Conservation (phyloP, 208 protist species). For the Angomonas ambiguus region DNA sequence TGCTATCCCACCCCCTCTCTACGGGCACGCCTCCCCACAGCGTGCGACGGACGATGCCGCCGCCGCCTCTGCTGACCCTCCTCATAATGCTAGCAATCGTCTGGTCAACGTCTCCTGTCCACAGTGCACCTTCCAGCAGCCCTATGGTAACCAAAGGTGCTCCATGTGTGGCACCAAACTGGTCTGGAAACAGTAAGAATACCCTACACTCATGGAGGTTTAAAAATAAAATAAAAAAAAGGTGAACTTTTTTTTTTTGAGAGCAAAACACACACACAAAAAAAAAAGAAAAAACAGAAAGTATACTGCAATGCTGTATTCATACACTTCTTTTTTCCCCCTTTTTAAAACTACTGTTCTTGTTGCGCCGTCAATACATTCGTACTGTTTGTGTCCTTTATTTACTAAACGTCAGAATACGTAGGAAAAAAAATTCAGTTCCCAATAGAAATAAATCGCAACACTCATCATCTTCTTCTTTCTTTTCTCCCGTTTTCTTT, state of each 20-base stretch:
- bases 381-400: no score
- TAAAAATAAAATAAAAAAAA: neutral
- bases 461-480: neutral
- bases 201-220: constrained; percentile 11
- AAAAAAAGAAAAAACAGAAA: neutral
- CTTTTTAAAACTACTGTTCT: constrained; percentile 1
- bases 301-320: neutral
- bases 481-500: constrained; percentile 13
- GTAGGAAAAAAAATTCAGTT: no score
- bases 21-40: neutral
- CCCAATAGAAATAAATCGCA: neutral
- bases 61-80: neutral
- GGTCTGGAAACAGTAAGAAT: neutral
- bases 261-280: neutral
- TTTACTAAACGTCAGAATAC: no score
- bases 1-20: neutral
- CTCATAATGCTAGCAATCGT: neutral
- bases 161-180: constrained; percentile 24
- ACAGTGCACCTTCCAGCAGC: constrained; percentile 39
- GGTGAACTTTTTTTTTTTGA: neutral
- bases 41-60: neutral
- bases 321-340: neutral
- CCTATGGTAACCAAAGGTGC: constrained; percentile 27
- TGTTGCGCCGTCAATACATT: constrained; percentile 13
- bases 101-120: constrained; percentile 23